Conservation (phyloP, 1,139 yeast species). For the Wickerhamomyces sp. region DNA sequence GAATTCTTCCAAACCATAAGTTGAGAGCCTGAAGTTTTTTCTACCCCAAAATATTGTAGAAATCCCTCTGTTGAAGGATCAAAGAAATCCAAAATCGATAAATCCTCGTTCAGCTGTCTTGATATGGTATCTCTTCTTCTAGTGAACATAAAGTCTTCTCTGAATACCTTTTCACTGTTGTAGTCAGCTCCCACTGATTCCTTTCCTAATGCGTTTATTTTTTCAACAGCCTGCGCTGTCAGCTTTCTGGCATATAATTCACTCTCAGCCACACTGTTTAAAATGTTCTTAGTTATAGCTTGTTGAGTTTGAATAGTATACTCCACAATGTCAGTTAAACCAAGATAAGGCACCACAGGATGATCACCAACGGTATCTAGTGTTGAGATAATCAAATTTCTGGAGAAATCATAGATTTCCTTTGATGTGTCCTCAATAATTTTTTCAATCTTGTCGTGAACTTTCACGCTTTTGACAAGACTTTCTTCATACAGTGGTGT, state of each 20-base stretch:
- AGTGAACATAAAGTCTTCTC: slow-evolving; percentile 79
- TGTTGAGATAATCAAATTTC: slow-evolving; percentile 45
- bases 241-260: slow-evolving; percentile 63
- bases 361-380: slow-evolving; percentile 53
- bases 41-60: slow-evolving; percentile 23
- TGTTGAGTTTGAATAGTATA: slow-evolving; percentile 70
- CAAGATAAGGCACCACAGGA: slow-evolving; percentile 54
- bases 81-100: slow-evolving; percentile 66
- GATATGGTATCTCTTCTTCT: slow-evolving; percentile 61
- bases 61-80: slow-evolving; percentile 69
- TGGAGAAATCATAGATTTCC: slow-evolving; percentile 57
- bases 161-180: slow-evolving; percentile 56
- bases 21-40: slow-evolving; percentile 19
- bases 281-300: slow-evolving; percentile 58
- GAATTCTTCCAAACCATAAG: slow-evolving; percentile 27
- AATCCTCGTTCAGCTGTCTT: slow-evolving; percentile 52
- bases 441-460: slow-evolving; percentile 56
- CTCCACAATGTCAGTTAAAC: slow-evolving; percentile 60
- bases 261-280: slow-evolving; percentile 56
- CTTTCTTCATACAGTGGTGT: slow-evolving; percentile 61
- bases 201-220: slow-evolving; percentile 62
- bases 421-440: slow-evolving; percentile 59
- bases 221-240: slow-evolving; percentile 56
- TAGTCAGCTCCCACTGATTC: slow-evolving; percentile 52
- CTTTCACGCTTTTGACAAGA: slow-evolving; percentile 44